A percentile compares a stretch with the other conserved stretches of the same genome.
These are phyloP conservation scores for Alisma plantagoaquatica DNA, from an alignment of 106 monocot species.

Conservation along the genomic window DNA sequence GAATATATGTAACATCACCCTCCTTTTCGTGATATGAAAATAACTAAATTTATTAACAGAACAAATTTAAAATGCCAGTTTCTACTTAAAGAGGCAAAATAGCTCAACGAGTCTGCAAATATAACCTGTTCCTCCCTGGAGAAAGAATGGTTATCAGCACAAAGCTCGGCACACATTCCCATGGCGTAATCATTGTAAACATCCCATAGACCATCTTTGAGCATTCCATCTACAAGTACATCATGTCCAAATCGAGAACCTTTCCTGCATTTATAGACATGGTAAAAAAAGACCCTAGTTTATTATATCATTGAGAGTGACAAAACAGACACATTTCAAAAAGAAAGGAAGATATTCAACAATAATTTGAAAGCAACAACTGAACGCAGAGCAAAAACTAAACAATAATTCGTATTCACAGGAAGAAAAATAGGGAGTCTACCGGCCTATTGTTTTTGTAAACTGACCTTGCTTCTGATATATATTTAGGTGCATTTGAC, in stretches of 20 bases:
- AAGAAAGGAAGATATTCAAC: neutral
- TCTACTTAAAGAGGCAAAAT: neutral
- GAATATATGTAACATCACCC: neutral
- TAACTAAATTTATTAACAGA: neutral
- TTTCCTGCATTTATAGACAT: conserved; percentile 47
- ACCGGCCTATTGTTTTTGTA: neutral
- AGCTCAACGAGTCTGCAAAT: neutral
- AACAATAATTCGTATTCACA: neutral
- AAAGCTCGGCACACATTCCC: conserved; percentile 94
- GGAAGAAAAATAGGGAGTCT: neutral
- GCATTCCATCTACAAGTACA: conserved; percentile 87
- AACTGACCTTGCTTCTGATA: conserved; percentile 81
- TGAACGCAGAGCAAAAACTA: neutral
- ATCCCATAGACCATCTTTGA: conserved; percentile 99
- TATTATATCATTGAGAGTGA: neutral
- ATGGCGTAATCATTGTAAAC: conserved; percentile 85
- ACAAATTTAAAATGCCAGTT: neutral
- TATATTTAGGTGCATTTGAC: conserved; percentile 98
- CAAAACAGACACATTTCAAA: neutral
- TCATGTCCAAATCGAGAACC: conserved; percentile 98
- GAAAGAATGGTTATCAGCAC: conserved; percentile 78
- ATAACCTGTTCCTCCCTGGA: conserved; percentile 82
- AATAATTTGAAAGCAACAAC: neutral
- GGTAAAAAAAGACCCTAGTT: neutral
- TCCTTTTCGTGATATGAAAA: neutral